These are phyloP conservation scores for Arthroderma sp. DNA, from an alignment of 2,329 filamentous ascomycete genomes.

Conservation along the genomic window DNA sequence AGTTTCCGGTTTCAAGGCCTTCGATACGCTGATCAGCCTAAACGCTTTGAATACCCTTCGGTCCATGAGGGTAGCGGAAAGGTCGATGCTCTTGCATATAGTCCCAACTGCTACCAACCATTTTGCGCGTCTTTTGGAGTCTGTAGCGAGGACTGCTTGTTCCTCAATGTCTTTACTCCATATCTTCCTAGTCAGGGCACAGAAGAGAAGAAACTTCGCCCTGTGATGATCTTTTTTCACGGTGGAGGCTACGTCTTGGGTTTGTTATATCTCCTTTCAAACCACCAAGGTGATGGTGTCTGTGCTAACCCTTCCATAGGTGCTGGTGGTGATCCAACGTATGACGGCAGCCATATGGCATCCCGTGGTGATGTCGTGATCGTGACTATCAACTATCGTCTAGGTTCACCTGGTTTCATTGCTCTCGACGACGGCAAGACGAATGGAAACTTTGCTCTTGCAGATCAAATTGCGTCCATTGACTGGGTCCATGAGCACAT, in stretches of 20 bases:
- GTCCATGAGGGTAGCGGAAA: background rate
- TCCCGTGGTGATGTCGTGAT: slow-evolving; percentile 27
- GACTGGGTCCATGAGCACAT: slow-evolving; percentile 18
- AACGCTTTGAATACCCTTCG: background rate
- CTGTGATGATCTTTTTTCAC: slow-evolving; percentile 2
- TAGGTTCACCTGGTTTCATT: slow-evolving; percentile 34
- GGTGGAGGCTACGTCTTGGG: background rate
- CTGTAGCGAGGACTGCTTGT: slow-evolving; percentile 6
- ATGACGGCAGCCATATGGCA: slow-evolving; percentile 25
- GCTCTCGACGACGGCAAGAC: slow-evolving; percentile 21
- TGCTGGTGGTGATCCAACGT: slow-evolving; percentile 8
- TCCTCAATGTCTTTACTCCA: slow-evolving; percentile 3
- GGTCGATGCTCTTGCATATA: background rate
- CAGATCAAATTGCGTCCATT: slow-evolving; percentile 19
- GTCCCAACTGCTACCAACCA: background rate
- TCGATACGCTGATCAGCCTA: background rate
- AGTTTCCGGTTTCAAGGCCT: background rate
- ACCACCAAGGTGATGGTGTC: background rate
- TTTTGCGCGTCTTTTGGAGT: background rate
- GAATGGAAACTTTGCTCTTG: slow-evolving; percentile 23
- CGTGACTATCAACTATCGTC: slow-evolving; percentile 34
- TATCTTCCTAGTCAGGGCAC: background rate
- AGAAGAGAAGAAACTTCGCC: background rate
- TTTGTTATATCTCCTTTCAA: background rate
- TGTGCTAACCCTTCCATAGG: background rate